Conservation (phyloP, 2,329 filamentous ascomycete genomes). For the Xylariomycetidae sp. region DNA sequence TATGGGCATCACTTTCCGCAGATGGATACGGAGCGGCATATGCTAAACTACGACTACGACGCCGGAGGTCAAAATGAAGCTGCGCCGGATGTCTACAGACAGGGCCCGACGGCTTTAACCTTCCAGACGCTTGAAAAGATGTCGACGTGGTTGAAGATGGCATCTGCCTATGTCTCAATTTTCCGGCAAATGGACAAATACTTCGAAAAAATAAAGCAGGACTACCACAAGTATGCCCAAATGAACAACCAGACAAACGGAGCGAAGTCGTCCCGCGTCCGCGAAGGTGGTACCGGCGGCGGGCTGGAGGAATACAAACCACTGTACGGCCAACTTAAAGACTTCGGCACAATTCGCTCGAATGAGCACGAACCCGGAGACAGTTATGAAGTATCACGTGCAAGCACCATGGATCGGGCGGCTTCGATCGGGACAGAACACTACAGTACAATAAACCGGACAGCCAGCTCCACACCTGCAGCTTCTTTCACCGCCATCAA, state of each 20-base stretch:
- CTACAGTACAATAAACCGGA: constrained; percentile 18
- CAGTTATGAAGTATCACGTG: constrained; percentile 22
- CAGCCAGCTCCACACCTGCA: constrained; percentile 25
- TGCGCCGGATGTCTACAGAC: constrained; percentile 25
- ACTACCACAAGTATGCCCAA: constrained; percentile 34
- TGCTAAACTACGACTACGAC: constrained; percentile 38
- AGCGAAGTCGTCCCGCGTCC: constrained; percentile 35
- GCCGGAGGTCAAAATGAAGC: constrained; percentile 14
- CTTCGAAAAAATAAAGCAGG: constrained; percentile 45
- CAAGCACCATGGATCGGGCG: constrained; percentile 26
- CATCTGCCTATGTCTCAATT: constrained; percentile 49
- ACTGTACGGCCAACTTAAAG: constrained; percentile 34
- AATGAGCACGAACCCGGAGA: constrained; percentile 26
- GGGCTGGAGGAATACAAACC: constrained; percentile 52
- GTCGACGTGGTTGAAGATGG: constrained; percentile 50
- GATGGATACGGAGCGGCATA: constrained; percentile 58
- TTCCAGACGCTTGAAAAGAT: constrained; percentile 48
- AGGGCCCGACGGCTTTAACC: constrained; percentile 42
- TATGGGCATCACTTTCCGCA: constrained; percentile 64
- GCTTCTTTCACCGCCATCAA: constrained; percentile 38
- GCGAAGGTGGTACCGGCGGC: constrained; percentile 40
- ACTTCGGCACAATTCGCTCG: constrained; percentile 37
- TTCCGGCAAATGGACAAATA: constrained; percentile 50
- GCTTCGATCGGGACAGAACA: constrained; percentile 15
- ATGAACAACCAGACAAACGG: constrained; percentile 18